Conservation (phyloP, 2,329 filamentous ascomycete genomes). For the Aspergillus spinulosporus region DNA sequence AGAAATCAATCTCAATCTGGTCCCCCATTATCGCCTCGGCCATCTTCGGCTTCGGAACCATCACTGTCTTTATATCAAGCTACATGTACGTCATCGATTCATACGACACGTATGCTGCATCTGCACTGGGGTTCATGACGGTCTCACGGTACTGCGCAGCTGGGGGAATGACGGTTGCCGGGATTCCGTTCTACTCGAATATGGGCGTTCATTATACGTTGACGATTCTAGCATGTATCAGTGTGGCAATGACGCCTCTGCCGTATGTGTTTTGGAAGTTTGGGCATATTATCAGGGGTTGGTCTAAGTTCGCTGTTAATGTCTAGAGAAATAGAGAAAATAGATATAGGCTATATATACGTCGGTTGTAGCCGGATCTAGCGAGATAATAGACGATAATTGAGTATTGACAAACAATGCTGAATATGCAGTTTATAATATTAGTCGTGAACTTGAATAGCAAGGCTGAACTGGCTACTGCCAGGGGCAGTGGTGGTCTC, state of each 20-base stretch:
- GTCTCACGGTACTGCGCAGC: conserved; percentile 45
- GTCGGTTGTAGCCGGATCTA: background rate
- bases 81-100: conserved; percentile 62
- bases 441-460: background rate
- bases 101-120: conserved; percentile 56
- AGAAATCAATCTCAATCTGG: conserved; percentile 52
- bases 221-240: conserved; percentile 44
- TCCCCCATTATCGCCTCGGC: conserved; percentile 53
- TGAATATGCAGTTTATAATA: too few relatives aligned
- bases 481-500: too few relatives aligned
- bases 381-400: background rate
- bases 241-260: conserved; percentile 43
- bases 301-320: conserved; percentile 20
- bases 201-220: conserved; percentile 47
- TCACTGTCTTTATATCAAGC: conserved; percentile 52
- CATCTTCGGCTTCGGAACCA: conserved; percentile 54
- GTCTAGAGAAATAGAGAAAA: background rate
- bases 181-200: conserved; percentile 43
- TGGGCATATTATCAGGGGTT: conserved; percentile 24
- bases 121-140: conserved; percentile 48
- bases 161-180: conserved; percentile 41
- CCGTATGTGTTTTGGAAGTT: conserved; percentile 39
- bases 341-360: conserved; percentile 5
- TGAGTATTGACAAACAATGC: too few relatives aligned
- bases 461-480: background rate